Conservation (phyloP, 208 protist genomes). For the Angomonas desouzai region DNA sequence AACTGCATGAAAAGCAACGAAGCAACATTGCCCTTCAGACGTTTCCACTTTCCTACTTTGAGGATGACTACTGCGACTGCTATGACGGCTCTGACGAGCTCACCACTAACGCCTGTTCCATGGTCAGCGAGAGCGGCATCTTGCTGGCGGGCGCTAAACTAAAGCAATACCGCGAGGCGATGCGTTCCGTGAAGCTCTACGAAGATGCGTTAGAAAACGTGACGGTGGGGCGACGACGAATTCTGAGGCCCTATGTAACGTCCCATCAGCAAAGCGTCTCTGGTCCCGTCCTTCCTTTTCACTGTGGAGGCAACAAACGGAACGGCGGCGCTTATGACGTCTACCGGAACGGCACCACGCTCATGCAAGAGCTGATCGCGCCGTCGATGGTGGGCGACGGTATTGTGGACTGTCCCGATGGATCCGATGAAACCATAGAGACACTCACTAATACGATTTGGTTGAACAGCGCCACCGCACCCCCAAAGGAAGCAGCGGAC, state of each 20-base stretch:
- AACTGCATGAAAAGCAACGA: conserved; percentile 30
- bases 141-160: conserved; percentile 29
- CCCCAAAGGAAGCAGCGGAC: background rate
- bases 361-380: conserved; percentile 53
- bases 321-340: background rate
- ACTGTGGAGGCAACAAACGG: conserved; percentile 17
- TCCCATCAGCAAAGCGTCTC: conserved; percentile 12
- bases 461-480: background rate
- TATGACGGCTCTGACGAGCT: conserved; percentile 74
- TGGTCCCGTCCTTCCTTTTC: conserved; percentile 56
- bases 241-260: background rate
- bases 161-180: conserved; percentile 46
- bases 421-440: conserved; percentile 44
- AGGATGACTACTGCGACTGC: conserved; percentile 88
- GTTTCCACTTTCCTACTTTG: conserved; percentile 47
- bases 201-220: conserved; percentile 18
- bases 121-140: conserved; percentile 38
- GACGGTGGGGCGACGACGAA: too few relatives aligned
- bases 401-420: conserved; percentile 72
- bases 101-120: conserved; percentile 72
- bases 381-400: conserved; percentile 65
- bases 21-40: conserved; percentile 46
- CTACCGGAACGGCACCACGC: conserved; percentile 16
- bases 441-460: conserved; percentile 4
- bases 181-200: conserved; percentile 39